Base-by-base conservation (phyloP, 768 basidiomycete genomes). In the Coprinellus micaceus region DNA sequence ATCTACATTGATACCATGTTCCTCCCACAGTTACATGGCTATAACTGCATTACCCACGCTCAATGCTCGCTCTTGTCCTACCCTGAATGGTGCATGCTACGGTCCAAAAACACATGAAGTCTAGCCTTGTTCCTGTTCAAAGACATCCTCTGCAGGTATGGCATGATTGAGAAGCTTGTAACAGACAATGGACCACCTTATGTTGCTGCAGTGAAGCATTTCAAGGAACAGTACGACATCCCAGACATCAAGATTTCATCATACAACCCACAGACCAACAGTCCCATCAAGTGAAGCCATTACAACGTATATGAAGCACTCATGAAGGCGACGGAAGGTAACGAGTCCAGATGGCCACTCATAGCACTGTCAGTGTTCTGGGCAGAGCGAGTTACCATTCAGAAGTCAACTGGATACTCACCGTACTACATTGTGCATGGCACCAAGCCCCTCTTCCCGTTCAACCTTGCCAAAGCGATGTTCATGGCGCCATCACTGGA, bases 251-350 rank as follows among this genome's bases (percentile, higher is more conserved):
- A 58, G 0, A 79, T 79, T 13, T 74, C 69, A 11, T 61, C 68
- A 0, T 79, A 78, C 60, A 78, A 78, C 56, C 76, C 73, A 0
- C 60, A 61, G 1, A 72, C 72, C 0, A 75, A 78, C 19, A 69
- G 76, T 0, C 57, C 69, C 1, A 64, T 77, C 2, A 71, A 79
- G 41, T 43, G 60, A 24, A 6, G 45, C 28, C 72, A 73, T 52
- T 65, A 40, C 13, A 59, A 63, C 47, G 61, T 74, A 0, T 56
- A 68, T 0, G 64, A 73, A 54, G 47, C 64, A 0, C 39, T 75
- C 0, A 58, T 73, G 12, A 75, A 75, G 44, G 63, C 67, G 4
- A 63, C 63, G 22, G 62, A 67, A 0, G 68, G 69, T 0, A 56
- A 74, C 39, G 58, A 66, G 19, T 36, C 57, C 0, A 65, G 68